A percentile compares a stretch with the other conserved stretches of the same genome.
Evolutionary conservation across 257 asterid species (phyloP).

Genomic region (Fraxinus excelsior): DNA sequence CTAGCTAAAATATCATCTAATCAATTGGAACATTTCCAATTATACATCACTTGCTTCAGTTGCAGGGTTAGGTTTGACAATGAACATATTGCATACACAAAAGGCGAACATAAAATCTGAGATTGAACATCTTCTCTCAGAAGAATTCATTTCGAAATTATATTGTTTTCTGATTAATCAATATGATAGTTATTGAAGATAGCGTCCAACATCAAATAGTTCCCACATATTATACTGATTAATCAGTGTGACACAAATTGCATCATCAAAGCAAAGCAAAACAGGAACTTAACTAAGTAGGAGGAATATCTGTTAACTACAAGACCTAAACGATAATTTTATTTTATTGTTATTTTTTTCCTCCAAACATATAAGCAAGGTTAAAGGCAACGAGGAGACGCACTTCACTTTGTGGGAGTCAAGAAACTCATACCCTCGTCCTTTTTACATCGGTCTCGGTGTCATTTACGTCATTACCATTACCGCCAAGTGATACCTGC

Average conservation of each 20-base stretch:
- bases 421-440: slow-evolving; percentile 48
- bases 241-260: background rate
- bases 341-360: too few species aligned
- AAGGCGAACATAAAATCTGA: background rate
- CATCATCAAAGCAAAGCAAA: background rate
- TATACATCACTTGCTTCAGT: too few species aligned
- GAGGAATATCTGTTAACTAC: background rate
- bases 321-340: background rate
- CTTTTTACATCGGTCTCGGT: slow-evolving; percentile 81
- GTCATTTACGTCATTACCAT: slow-evolving; percentile 56
- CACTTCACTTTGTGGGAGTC: background rate
- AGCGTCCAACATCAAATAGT: background rate
- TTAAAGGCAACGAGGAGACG: background rate
- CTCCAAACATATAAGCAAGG: background rate
- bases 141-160: background rate
- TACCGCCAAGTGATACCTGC: slow-evolving; percentile 44
- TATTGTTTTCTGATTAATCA: background rate
- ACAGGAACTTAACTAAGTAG: background rate
- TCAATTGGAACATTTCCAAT: too few species aligned
- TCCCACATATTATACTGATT: background rate
- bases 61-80: too few species aligned
- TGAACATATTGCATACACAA: too few species aligned
- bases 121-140: background rate
- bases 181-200: background rate
- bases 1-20: too few species aligned